A percentile compares a stretch with the other conserved stretches of the same genome.
Evolutionary conservation across 352 stramenopile species (phyloP).

Genomic region (Globisporangium acanthophoron): DNA sequence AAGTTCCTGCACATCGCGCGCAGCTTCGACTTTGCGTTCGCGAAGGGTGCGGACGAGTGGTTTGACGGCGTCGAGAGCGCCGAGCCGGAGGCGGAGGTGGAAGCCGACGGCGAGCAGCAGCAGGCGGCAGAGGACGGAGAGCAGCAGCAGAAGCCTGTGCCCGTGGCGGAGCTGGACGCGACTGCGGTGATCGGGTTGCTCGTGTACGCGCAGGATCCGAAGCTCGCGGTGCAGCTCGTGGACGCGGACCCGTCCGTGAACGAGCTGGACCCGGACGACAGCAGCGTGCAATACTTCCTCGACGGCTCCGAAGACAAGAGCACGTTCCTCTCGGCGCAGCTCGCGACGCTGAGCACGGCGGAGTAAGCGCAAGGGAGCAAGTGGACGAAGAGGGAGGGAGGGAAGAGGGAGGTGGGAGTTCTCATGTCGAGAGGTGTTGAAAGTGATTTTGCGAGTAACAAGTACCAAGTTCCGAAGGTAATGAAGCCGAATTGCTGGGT

Average conservation of each 20-base stretch:
- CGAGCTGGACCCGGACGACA: constrained; percentile 21
- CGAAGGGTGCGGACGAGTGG: constrained; percentile 18
- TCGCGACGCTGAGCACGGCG: constrained; percentile 4
- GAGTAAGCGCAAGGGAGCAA: neutral
- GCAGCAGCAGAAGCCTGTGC: constrained; percentile 4
- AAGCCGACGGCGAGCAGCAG: constrained; percentile 12
- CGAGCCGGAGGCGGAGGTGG: constrained; percentile 15
- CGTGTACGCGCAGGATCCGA: constrained; percentile 27
- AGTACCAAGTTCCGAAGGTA: too few relatives aligned
- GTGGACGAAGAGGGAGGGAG: too few relatives aligned
- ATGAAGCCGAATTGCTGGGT: too few relatives aligned
- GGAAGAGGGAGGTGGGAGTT: too few relatives aligned
- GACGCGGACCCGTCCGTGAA: constrained; percentile 9
- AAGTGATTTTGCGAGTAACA: too few relatives aligned
- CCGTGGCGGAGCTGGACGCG: constrained; percentile 15
- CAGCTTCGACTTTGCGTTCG: constrained; percentile 28
- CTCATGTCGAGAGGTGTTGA: too few relatives aligned
- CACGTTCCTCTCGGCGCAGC: constrained; percentile 13
- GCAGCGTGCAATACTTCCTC: constrained; percentile 20
- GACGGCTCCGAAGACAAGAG: constrained; percentile 10
- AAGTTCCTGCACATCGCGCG: constrained; percentile 32
- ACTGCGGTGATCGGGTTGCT: constrained; percentile 24
- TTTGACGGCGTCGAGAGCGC: constrained; percentile 8
- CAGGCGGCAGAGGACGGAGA: constrained; percentile 5
- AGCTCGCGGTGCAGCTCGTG: constrained; percentile 15